A percentile compares a stretch with the other conserved stretches of the same genome.
phyloP scores from a whole-genome alignment of 176 grass and related monocot genomes.

The Elaeis guineensis region DNA sequence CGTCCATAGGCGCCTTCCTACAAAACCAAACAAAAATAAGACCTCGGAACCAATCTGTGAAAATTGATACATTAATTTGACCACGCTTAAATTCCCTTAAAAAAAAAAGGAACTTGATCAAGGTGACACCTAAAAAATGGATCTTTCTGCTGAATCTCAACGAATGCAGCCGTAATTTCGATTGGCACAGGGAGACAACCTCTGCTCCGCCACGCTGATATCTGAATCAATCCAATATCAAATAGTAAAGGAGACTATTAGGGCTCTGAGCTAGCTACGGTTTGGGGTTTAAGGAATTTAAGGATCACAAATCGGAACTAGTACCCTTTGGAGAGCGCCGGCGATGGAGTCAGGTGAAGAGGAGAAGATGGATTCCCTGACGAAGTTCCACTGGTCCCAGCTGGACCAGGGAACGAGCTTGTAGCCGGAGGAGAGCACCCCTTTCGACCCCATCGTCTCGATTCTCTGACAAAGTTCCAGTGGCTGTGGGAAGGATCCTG shows the following conservation, averaged over 20 bases:
- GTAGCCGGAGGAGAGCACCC: slow-evolving; percentile 36
- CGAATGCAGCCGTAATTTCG: slow-evolving; percentile 66
- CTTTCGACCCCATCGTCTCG: neutral
- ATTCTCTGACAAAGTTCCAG: neutral
- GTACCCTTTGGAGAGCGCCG: slow-evolving; percentile 55
- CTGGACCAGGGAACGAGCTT: slow-evolving; percentile 92
- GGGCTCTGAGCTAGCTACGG: neutral
- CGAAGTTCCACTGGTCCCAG: slow-evolving; percentile 79
- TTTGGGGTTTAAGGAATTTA: neutral
- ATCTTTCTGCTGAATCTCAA: slow-evolving; percentile 76
- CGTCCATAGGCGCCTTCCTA: slow-evolving; percentile 36
- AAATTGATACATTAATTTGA: too few relatives aligned
- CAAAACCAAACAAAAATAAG: slow-evolving; percentile 3
- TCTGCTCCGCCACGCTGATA: slow-evolving; percentile 79
- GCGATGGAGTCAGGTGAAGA: slow-evolving; percentile 27
- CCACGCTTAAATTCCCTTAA: too few relatives aligned
- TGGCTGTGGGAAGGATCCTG: too few relatives aligned
- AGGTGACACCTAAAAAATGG: slow-evolving; percentile 53
- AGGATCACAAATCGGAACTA: neutral
- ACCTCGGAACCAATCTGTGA: too few relatives aligned
- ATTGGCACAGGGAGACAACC: slow-evolving; percentile 61
- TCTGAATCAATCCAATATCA: slow-evolving; percentile 24
- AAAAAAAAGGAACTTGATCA: slow-evolving; percentile 1
- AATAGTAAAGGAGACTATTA: neutral
- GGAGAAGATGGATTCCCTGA: slow-evolving; percentile 70